Conservation (phyloP, 2,329 filamentous ascomycete genomes). For the Alternaria gaisen region DNA sequence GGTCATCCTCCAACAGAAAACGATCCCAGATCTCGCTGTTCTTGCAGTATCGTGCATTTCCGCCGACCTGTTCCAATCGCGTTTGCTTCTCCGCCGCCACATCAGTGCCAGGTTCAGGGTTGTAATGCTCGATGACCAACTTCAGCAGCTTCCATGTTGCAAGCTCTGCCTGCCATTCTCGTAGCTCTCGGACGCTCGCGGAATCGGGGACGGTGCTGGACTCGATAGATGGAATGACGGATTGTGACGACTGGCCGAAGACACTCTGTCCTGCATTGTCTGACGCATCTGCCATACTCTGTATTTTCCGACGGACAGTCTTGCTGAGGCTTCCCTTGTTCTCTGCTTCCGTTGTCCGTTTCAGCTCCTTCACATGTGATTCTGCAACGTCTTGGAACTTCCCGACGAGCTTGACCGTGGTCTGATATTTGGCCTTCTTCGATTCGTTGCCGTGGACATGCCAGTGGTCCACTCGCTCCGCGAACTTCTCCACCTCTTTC, state of each 20-base stretch:
- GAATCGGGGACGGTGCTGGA: constrained; percentile 29
- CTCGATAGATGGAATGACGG: constrained; percentile 27
- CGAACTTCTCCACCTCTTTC: constrained; percentile 86
- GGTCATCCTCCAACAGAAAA: constrained; percentile 76
- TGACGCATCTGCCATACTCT: constrained; percentile 38
- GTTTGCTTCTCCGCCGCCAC: constrained; percentile 43
- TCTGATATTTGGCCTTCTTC: constrained; percentile 63
- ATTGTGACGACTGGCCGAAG: constrained; percentile 31
- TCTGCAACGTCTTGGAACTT: constrained; percentile 62
- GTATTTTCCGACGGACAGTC: constrained; percentile 45
- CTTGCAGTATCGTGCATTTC: constrained; percentile 61
- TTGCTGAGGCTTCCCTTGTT: constrained; percentile 42
- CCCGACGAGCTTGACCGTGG: constrained; percentile 48
- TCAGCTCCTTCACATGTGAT: constrained; percentile 57
- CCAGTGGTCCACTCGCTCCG: constrained; percentile 81
- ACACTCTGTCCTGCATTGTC: constrained; percentile 20
- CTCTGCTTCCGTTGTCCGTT: constrained; percentile 55
- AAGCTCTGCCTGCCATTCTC: constrained; percentile 80
- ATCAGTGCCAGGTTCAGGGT: constrained; percentile 51
- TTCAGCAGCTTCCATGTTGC: constrained; percentile 90
- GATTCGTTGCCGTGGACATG: constrained; percentile 41
- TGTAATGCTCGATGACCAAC: constrained; percentile 76
- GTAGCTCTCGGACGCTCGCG: constrained; percentile 60
- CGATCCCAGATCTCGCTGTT: constrained; percentile 73
- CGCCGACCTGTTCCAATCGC: constrained; percentile 42